Evolutionary conservation across 441 rosid species (phyloP), one percentile per base, ranked within the genome.

Genomic region (Capsella rubella): DNA sequence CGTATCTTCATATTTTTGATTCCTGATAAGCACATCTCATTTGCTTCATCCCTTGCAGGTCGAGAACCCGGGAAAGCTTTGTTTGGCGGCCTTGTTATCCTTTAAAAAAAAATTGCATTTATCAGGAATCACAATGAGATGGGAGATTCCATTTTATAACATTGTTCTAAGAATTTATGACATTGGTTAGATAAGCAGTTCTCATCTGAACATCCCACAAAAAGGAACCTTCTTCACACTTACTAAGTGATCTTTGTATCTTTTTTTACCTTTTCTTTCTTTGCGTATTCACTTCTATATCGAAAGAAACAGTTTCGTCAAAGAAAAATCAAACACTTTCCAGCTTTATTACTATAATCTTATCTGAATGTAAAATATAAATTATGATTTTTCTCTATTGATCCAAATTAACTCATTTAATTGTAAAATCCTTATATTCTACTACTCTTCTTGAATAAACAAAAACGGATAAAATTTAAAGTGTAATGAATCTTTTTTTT

Each of bases 141-240:
- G 66, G 51, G 37, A 61, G 52, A 42, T 8, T 60, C 18, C 64
- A 59, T n/a, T 29, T 15, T 34, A 56, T 15, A 40, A 14, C 27
- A 56, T 7, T 40, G 34, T 42, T 59, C 21, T 42, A 14, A 61
- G 51, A 63, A 27, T 21, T 58, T 14, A 51, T 67, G 49, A 43
- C 57, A 68, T 15, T 68, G 57, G 50, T 69, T 70, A 46, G 31
- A 35, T 28, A 54, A 55, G 58, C 45, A 62, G 64, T 63, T 65
- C 71, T 65, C 71, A 56, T 35, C 31, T 47, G 52, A 66, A 57
- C 77, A 37, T 25, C 42, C 46, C 46, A 49, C 65, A 16, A 55
- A 32, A 35, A 39, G 67, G 27, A 53, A 3, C 18, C 35, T 66
- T 66, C 71, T 51, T 69, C 60, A 55, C 71, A 56, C 28, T 53